Base-by-base conservation (phyloP, 305 asterid genomes). In the Fraxinus nigra region DNA sequence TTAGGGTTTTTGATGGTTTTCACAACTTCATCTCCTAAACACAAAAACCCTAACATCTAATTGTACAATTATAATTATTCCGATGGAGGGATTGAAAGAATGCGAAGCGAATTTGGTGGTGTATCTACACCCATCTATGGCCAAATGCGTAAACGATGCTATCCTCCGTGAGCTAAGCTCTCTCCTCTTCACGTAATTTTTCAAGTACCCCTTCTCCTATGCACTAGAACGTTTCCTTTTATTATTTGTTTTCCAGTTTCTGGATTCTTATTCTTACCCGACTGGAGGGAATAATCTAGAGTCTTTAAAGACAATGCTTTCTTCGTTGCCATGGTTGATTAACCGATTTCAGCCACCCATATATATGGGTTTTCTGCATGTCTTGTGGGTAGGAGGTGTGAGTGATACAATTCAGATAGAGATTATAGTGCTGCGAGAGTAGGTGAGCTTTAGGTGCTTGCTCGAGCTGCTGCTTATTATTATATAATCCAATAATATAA, bases 121-220 rank as follows among this genome's bases (percentile, higher is more conserved):
- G 30, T 84, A 85, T 79, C 10, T 92, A 9, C 96, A 91, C 82
- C 99, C 97, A 0, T 93, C 94, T 14, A 91, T 89, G 87, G 88
- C 93, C 0, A 90, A 83, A 7, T 81, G 81, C 76, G 85, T 85
- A 26, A 51, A 59, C n/a, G 95, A 90, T 1, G 92, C 94, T 34
- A 84, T 94, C 72, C 86, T 85, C 82, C 80, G 79, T 20, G 90
- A 89, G 87, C 90, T 94, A 76, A 90, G 92, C 87, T 85, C 93
- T 76, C 40, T 91, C 81, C 93, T 92, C 54, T 94, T 93, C 89
- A 91, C 95, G 94, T 94, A 87, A 80, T 75, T 54, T 6, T 3
- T 59, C n/a, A 8, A 35, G 40, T 65, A 22, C 46, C 11, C 51
- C 46, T 78, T 37, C 18, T 22, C 20, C 5, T 63, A 8, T 40